These are phyloP conservation scores for Tulasnella sp. DNA, from an alignment of 768 basidiomycete genomes.

Conservation along the genomic window DNA sequence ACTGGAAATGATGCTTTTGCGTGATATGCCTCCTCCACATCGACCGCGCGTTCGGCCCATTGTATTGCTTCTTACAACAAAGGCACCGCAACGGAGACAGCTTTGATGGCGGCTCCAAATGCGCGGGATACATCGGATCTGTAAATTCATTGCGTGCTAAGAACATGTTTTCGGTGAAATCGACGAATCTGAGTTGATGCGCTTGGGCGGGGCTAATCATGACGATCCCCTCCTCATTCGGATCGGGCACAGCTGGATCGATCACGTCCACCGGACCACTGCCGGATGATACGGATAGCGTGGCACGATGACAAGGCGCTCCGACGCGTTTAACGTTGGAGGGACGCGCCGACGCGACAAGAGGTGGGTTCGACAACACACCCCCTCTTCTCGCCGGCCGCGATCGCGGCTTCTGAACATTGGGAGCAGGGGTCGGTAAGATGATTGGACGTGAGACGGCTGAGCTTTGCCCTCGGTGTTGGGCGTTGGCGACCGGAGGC, in stretches of 20 bases:
- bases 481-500: slow-evolving; percentile 2
- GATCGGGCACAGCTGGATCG: slow-evolving; percentile 10
- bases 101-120: slow-evolving; percentile 16
- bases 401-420: not conserved
- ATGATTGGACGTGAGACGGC: not conserved
- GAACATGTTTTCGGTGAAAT: slow-evolving; percentile 11
- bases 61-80: slow-evolving; percentile 17
- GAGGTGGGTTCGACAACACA: not conserved
- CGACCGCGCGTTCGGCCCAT: slow-evolving; percentile 15
- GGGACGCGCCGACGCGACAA: slow-evolving; percentile 7
- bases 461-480: not conserved
- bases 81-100: slow-evolving; percentile 13
- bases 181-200: slow-evolving; percentile 10
- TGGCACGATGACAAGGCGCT: not conserved
- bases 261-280: not conserved
- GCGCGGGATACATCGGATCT: slow-evolving; percentile 12
- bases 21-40: slow-evolving; percentile 18
- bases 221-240: slow-evolving; percentile 12
- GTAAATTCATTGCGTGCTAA: slow-evolving; percentile 13
- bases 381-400: not conserved
- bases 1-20: slow-evolving; percentile 14
- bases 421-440: slow-evolving; percentile 2
- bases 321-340: slow-evolving; percentile 8
- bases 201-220: slow-evolving; percentile 16
- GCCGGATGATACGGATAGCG: not conserved